Percentiles rank a stretch among this genome's conserved stretches.
Conservation (phyloP, 768 basidiomycete species). For the Cubamyces lactineus region DNA sequence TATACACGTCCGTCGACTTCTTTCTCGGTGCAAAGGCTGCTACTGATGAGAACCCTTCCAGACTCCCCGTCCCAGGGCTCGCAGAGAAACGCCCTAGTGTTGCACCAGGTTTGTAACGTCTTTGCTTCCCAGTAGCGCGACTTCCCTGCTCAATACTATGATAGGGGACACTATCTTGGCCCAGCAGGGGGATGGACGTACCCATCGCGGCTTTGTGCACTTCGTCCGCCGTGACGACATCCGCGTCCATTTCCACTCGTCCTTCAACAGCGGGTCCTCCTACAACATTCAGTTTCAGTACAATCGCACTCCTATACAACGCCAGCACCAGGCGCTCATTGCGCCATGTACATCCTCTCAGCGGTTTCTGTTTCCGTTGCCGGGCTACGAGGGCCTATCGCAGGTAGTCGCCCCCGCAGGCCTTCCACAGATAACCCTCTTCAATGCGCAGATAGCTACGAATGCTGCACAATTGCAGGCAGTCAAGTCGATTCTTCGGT, state of each 20-base stretch:
- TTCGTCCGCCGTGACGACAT: conserved; percentile 46
- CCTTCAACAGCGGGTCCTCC: conserved; percentile 43
- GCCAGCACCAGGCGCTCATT: conserved; percentile 58
- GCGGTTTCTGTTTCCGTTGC: conserved; percentile 52
- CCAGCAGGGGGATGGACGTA: conserved; percentile 25
- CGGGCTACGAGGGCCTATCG: conserved; percentile 10
- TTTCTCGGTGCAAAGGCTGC: not conserved
- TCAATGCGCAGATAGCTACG: conserved; percentile 38
- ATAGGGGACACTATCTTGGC: conserved; percentile 38
- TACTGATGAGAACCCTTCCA: conserved; percentile 24
- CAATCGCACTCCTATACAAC: conserved; percentile 54
- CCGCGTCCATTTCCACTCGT: conserved; percentile 48
- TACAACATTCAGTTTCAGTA: conserved; percentile 61
- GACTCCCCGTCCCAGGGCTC: conserved; percentile 55
- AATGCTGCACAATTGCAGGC: conserved; percentile 56
- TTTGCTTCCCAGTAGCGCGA: not conserved
- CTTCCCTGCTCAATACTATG: conserved; percentile 28
- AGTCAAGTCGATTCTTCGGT: conserved; percentile 49
- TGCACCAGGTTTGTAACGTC: conserved; percentile 44
- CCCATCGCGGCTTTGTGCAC: conserved; percentile 53
- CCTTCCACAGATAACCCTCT: conserved; percentile 28
- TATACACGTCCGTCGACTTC: conserved; percentile 45
- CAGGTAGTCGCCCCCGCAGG: conserved; percentile 1
- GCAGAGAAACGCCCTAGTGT: conserved; percentile 63
- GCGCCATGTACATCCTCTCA: conserved; percentile 40